Percentiles rank a stretch among this genome's conserved stretches.
Conservation (phyloP, 495 filamentous ascomycete genomes). For the Tuber umbilicatum region DNA sequence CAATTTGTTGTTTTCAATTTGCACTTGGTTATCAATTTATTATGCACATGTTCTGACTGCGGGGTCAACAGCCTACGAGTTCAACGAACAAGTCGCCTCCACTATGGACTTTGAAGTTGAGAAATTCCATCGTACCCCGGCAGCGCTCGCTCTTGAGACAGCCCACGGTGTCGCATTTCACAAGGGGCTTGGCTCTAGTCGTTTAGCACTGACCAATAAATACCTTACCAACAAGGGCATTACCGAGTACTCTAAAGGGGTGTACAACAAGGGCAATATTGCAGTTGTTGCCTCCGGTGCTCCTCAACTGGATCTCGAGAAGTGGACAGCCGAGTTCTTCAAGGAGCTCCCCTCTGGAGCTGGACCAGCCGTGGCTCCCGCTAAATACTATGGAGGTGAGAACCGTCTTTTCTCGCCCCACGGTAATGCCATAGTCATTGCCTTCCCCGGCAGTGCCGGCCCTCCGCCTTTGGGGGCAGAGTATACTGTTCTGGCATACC, state of each 20-base stretch:
- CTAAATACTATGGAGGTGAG: conserved; percentile 91
- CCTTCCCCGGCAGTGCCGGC: conserved; percentile 76
- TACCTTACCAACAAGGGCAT: conserved; percentile 67
- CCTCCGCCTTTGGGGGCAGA: conserved; percentile 72
- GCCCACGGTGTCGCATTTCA: conserved; percentile 91
- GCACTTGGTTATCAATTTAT: conserved; percentile 7
- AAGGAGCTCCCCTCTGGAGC: conserved; percentile 47
- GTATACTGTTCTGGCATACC: conserved; percentile 74
- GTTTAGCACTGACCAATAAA: conserved; percentile 64
- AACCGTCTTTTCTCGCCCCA: conserved; percentile 71
- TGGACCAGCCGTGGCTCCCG: conserved; percentile 45
- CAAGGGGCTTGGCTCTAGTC: conserved; percentile 71
- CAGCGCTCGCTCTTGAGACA: conserved; percentile 70
- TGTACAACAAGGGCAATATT: conserved; percentile 82
- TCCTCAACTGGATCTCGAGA: conserved; percentile 64
- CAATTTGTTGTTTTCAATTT: conserved; percentile 13
- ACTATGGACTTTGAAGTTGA: conserved; percentile 67
- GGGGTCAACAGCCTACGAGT: conserved; percentile 62
- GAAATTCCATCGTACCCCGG: conserved; percentile 57
- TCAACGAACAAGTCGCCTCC: conserved; percentile 73
- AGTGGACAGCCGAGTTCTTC: conserved; percentile 94
- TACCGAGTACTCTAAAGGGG: conserved; percentile 61
- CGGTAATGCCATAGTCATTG: conserved; percentile 74
- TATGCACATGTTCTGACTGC: conserved; percentile 30
- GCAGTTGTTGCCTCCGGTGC: conserved; percentile 85